Evolutionary conservation across 1,284 basidiomycete genomes (phyloP).

Genomic region (Phellopilus nigrolimitatus): DNA sequence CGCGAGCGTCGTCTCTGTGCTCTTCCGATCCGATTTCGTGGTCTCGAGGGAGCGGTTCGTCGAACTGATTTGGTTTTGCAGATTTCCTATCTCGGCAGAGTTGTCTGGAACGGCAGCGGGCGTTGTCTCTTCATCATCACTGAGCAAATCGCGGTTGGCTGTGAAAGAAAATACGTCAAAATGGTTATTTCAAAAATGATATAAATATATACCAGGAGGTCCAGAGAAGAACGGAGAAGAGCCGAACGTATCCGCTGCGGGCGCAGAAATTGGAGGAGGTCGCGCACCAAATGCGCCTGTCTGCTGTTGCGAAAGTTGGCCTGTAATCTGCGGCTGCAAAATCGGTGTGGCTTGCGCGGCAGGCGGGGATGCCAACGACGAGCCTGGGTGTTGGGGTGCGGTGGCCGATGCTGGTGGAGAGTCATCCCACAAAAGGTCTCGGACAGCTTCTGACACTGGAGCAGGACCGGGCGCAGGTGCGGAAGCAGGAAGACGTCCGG

Average conservation of each 20-base stretch:
- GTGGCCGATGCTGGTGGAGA: constrained; percentile 49
- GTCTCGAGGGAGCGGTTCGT: constrained; percentile 67
- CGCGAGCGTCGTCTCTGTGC: constrained; percentile 53
- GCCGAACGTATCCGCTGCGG: constrained; percentile 41
- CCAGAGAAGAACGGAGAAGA: constrained; percentile 27
- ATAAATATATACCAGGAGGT: constrained; percentile 22
- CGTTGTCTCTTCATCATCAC: constrained; percentile 59
- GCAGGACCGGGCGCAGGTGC: constrained; percentile 30
- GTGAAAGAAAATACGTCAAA: constrained; percentile 21
- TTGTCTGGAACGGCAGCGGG: constrained; percentile 52
- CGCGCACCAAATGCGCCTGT: constrained; percentile 19
- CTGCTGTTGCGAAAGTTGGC: constrained; percentile 24
- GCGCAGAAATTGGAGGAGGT: constrained; percentile 25
- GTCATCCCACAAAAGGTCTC: constrained; percentile 59
- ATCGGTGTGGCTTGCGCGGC: constrained; percentile 18
- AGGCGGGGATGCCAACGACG: constrained; percentile 21
- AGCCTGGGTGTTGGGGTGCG: constrained; percentile 24
- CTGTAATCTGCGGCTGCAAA: constrained; percentile 37
- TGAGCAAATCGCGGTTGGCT: constrained; percentile 53
- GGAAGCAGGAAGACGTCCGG: constrained; percentile 24
- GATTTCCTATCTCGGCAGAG: constrained; percentile 81
- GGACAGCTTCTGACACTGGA: constrained; percentile 35
- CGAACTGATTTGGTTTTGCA: constrained; percentile 79
- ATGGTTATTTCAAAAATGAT: constrained; percentile 6
- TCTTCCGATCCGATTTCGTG: constrained; percentile 52